phyloP scores from a whole-genome alignment of 140 eudicot species.

The Stevia rebaudiana region DNA sequence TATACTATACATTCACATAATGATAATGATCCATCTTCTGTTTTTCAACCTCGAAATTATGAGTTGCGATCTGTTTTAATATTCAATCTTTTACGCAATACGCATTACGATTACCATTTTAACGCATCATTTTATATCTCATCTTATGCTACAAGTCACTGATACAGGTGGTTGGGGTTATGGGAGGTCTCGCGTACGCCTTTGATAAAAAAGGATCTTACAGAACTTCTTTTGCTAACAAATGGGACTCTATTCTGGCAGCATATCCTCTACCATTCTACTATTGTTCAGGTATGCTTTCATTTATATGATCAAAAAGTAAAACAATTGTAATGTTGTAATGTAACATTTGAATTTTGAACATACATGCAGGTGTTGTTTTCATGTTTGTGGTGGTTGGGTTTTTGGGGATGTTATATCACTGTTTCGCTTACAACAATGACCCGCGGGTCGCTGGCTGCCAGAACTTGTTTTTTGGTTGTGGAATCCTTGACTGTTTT shows the following conservation, averaged over 20 bases:
- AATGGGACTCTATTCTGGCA: constrained; percentile 67
- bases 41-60: constrained; percentile 4
- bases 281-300: constrained; percentile 57
- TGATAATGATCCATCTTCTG: constrained; percentile 3
- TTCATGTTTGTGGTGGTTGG: constrained; percentile 68
- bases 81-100: neutral
- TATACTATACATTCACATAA: neutral
- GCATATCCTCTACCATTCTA: constrained; percentile 75
- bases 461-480: constrained; percentile 80
- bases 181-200: constrained; percentile 58
- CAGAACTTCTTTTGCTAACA: constrained; percentile 53
- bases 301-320: neutral
- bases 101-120: neutral
- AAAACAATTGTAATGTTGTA: no score
- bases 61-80: neutral
- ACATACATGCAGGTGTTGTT: constrained; percentile 75
- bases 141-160: neutral
- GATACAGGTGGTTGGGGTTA: constrained; percentile 51
- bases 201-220: constrained; percentile 66
- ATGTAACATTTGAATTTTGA: neutral
- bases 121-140: neutral
- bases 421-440: constrained; percentile 51
- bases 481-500: constrained; percentile 78
- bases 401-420: constrained; percentile 52
- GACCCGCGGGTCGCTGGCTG: constrained; percentile 76